phyloP scores from a whole-genome alignment of 306 rosid species.

The Corylus avellana region DNA sequence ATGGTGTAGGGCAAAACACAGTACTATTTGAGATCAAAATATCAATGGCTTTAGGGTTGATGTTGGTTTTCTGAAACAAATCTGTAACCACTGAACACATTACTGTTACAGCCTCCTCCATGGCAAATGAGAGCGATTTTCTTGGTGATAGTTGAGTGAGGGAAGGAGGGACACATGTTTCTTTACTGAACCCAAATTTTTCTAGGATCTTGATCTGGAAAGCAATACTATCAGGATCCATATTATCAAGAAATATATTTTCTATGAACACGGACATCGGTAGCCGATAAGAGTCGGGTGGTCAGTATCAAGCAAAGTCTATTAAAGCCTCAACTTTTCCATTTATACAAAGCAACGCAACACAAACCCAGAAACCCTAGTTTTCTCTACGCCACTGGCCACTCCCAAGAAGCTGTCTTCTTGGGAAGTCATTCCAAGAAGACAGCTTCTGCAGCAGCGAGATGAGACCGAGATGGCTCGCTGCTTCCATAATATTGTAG shows the following conservation, averaged over 20 bases:
- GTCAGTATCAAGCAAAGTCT: slow-evolving; percentile 43
- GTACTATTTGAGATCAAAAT: slow-evolving; percentile 47
- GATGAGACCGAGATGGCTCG: no score
- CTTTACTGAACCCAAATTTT: slow-evolving; percentile 60
- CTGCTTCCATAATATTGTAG: neutral
- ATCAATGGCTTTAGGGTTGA: slow-evolving; percentile 53
- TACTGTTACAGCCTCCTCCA: slow-evolving; percentile 48
- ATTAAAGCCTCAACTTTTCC: slow-evolving; percentile 6
- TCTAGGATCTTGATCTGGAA: slow-evolving; percentile 56
- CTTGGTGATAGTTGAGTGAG: slow-evolving; percentile 39
- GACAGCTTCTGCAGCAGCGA: neutral
- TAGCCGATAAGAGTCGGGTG: slow-evolving; percentile 41
- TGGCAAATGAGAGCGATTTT: slow-evolving; percentile 36
- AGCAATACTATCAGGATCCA: slow-evolving; percentile 44
- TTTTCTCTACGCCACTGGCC: neutral
- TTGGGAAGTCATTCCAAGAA: neutral
- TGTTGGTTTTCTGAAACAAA: slow-evolving; percentile 39
- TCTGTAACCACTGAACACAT: slow-evolving; percentile 38
- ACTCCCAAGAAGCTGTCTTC: no score
- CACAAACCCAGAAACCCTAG: neutral
- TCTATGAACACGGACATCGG: slow-evolving; percentile 51
- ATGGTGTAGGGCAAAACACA: slow-evolving; percentile 60
- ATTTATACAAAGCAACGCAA: no score
- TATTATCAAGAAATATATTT: slow-evolving; percentile 20
- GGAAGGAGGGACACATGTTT: slow-evolving; percentile 45